phyloP scores from a whole-genome alignment of 2,329 filamentous ascomycete species.

The Tolypocladium amazonense region DNA sequence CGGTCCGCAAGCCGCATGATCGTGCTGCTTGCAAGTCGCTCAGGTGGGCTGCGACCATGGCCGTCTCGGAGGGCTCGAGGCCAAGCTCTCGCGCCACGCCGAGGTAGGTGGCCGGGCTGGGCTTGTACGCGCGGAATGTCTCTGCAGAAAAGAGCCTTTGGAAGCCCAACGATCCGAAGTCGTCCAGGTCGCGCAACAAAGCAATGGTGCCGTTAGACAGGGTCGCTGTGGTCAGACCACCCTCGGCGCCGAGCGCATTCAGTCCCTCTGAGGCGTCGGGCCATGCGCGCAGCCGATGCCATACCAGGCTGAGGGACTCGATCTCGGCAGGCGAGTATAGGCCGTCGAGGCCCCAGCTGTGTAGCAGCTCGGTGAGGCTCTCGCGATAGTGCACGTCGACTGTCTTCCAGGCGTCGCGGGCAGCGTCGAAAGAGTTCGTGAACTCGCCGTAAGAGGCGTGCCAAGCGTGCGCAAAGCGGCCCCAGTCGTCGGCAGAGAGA shows the following conservation, averaged over 20 bases:
- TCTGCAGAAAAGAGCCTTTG: constrained; percentile 53
- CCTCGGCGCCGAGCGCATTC: constrained; percentile 33
- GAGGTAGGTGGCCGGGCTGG: constrained; percentile 54
- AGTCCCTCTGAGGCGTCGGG: constrained; percentile 50
- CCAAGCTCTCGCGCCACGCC: constrained; percentile 53
- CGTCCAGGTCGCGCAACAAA: constrained; percentile 55
- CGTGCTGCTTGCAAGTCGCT: constrained; percentile 58
- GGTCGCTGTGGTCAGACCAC: constrained; percentile 48
- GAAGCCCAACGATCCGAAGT: constrained; percentile 51
- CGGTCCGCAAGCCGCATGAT: constrained; percentile 51
- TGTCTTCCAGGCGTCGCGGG: constrained; percentile 46
- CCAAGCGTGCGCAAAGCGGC: constrained; percentile 60
- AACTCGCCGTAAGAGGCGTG: constrained; percentile 53
- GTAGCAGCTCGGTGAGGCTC: constrained; percentile 48
- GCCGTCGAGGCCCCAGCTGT: constrained; percentile 40
- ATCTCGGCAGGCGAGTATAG: constrained; percentile 55
- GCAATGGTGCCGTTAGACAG: constrained; percentile 65
- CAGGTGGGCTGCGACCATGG: constrained; percentile 70
- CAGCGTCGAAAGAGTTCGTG: constrained; percentile 39
- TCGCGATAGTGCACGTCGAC: constrained; percentile 63
- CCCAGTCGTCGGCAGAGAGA: constrained; percentile 50
- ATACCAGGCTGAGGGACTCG: constrained; percentile 52
- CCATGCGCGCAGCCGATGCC: constrained; percentile 67
- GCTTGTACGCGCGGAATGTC: constrained; percentile 68
- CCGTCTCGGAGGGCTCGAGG: constrained; percentile 48